Evolutionary conservation across 208 protist species (phyloP).

Genomic region (Crithidia acanthocephali): DNA sequence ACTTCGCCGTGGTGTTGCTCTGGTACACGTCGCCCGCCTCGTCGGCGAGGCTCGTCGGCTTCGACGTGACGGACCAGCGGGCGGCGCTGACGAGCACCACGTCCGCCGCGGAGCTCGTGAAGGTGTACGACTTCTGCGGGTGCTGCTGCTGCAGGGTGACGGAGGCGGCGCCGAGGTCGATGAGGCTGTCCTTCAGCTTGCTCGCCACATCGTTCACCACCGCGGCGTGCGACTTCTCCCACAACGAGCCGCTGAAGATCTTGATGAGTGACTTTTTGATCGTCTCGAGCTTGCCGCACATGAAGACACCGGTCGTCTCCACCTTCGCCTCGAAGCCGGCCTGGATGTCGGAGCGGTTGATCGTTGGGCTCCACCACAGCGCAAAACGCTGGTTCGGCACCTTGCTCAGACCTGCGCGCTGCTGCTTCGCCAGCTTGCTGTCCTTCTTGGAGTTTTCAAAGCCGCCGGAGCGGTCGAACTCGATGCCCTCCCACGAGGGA

Average conservation of each 20-base stretch:
- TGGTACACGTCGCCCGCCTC: slow-evolving; percentile 82
- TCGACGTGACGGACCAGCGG: slow-evolving; percentile 95
- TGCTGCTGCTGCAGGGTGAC: slow-evolving; percentile 98
- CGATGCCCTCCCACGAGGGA: slow-evolving; percentile 99
- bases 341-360: slow-evolving; percentile 99
- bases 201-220: slow-evolving; percentile 99
- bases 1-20: slow-evolving; percentile 95
- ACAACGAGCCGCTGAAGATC: slow-evolving; percentile 99
- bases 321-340: slow-evolving; percentile 99
- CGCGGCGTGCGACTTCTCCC: slow-evolving; percentile 99
- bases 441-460: slow-evolving; percentile 99
- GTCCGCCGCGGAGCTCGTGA: slow-evolving; percentile 95
- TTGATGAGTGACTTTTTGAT: slow-evolving; percentile 99
- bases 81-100: slow-evolving; percentile 97
- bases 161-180: slow-evolving; percentile 99
- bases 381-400: slow-evolving; percentile 99
- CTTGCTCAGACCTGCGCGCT: slow-evolving; percentile 99
- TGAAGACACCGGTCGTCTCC: slow-evolving; percentile 99
- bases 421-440: slow-evolving; percentile 99
- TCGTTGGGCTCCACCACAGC: slow-evolving; percentile 99
- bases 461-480: slow-evolving; percentile 99
- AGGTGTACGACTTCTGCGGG: slow-evolving; percentile 93
- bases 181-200: slow-evolving; percentile 98
- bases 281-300: slow-evolving; percentile 99
- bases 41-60: slow-evolving; percentile 84